Conservation (phyloP, 768 basidiomycete genomes). For the Daedaleopsis sinensis region DNA sequence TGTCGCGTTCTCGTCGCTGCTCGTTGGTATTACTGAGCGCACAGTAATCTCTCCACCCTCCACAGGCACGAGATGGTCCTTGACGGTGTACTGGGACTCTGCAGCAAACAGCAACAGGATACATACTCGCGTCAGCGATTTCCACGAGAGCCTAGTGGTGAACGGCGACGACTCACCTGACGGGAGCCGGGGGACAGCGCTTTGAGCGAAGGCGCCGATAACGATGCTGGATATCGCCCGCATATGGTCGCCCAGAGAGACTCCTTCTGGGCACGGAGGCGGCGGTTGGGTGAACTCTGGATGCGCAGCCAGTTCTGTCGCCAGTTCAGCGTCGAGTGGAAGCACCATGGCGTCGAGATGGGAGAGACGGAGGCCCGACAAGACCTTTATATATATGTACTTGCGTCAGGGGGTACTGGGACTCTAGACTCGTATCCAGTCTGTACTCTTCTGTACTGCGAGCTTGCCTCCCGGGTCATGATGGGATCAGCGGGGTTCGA, state of each 20-base stretch:
- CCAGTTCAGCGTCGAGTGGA: too few relatives aligned
- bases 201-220: neutral
- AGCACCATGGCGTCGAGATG: too few relatives aligned
- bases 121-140: neutral
- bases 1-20: neutral
- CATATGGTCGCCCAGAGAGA: neutral
- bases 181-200: neutral
- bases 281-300: neutral
- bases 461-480: too few relatives aligned
- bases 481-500: too few relatives aligned
- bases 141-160: neutral
- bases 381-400: too few relatives aligned
- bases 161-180: neutral
- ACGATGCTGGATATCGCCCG: neutral
- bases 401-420: too few relatives aligned
- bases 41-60: constrained; percentile 12
- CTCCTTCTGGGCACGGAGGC: neutral
- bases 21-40: neutral
- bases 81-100: constrained; percentile 2
- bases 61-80: neutral
- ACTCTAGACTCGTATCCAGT: too few relatives aligned
- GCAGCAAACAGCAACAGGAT: neutral
- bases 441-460: too few relatives aligned
- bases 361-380: too few relatives aligned
- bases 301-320: neutral